Evolutionary conservation across 495 filamentous ascomycete species (phyloP).

Genomic region (Aspergillus diversus): DNA sequence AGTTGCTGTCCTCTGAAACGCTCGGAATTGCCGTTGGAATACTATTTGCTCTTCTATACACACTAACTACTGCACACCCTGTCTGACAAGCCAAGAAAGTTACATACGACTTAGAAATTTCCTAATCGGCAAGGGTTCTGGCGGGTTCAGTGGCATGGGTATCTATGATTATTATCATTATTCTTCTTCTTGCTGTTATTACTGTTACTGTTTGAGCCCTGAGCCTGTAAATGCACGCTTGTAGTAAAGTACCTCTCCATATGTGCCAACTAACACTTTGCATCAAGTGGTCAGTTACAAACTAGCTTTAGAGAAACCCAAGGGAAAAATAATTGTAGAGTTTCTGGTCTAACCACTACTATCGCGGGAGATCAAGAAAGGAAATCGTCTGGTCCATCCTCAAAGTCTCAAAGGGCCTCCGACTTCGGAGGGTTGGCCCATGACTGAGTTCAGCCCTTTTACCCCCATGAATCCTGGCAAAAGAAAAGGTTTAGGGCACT

Average conservation of each 20-base stretch:
- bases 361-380: conserved; percentile 4
- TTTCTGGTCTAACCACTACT: not conserved
- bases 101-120: not conserved
- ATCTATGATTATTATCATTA: too few species aligned
- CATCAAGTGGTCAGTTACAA: not conserved
- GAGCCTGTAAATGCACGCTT: not conserved
- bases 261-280: not conserved
- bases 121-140: not conserved
- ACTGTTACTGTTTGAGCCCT: not conserved
- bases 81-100: not conserved
- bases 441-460: not conserved
- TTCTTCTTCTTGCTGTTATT: too few species aligned
- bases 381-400: not conserved
- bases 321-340: not conserved
- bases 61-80: conserved; percentile 11
- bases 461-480: not conserved
- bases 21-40: not conserved
- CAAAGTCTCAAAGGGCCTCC: conserved; percentile 11
- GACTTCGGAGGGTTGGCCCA: conserved; percentile 16
- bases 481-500: not conserved
- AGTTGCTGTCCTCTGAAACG: not conserved
- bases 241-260: not conserved
- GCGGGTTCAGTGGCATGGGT: not conserved
- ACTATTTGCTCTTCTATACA: conserved; percentile 1
- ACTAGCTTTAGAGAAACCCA: not conserved